phyloP scores from a whole-genome alignment of 1,139 yeast genomes.

The Eremothecium cymbalariae region DNA sequence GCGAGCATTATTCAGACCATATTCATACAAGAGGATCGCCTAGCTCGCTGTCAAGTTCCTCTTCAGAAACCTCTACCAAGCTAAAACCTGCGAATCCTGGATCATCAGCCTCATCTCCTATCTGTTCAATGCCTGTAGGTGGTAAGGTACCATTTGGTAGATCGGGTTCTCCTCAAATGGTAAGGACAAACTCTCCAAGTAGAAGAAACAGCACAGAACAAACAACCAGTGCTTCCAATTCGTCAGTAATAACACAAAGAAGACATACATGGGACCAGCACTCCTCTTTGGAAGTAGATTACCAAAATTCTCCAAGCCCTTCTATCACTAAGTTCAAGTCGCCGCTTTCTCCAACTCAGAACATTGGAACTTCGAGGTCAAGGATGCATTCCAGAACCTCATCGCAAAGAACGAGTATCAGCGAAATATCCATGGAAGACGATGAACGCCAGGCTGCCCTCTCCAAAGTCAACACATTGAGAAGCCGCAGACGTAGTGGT shows the following conservation, averaged over 20 bases:
- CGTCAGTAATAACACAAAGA: constrained; percentile 2
- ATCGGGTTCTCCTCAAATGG: constrained; percentile 23
- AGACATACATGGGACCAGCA: constrained; percentile 2
- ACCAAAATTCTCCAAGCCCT: constrained; percentile 1
- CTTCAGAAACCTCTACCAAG: constrained; percentile 28
- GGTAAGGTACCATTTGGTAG: constrained; percentile 10
- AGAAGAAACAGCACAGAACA: constrained; percentile 20
- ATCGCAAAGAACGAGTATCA: constrained; percentile 19
- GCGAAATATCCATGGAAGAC: constrained; percentile 21
- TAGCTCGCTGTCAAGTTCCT: constrained; percentile 31
- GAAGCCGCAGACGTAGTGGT: constrained; percentile 27
- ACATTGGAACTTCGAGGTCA: constrained; percentile 8
- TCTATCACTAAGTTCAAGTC: constrained; percentile 20
- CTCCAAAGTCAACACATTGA: constrained; percentile 24
- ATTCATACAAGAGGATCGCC: constrained; percentile 26
- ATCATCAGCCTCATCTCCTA: constrained; percentile 8
- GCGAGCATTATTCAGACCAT: constrained; percentile 58
- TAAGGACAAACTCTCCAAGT: constrained; percentile 25
- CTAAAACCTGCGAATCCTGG: constrained; percentile 13
- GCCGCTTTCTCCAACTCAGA: constrained; percentile 23
- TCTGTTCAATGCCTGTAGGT: background rate
- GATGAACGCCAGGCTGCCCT: constrained; percentile 27
- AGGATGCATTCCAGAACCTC: constrained; percentile 11
- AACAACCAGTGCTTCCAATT: constrained; percentile 2
- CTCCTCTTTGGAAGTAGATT: background rate